Evolutionary conservation across 73 alveolate genomes (phyloP), one percentile per base, ranked within the genome.

Genomic region (Diophrys appendiculata): DNA sequence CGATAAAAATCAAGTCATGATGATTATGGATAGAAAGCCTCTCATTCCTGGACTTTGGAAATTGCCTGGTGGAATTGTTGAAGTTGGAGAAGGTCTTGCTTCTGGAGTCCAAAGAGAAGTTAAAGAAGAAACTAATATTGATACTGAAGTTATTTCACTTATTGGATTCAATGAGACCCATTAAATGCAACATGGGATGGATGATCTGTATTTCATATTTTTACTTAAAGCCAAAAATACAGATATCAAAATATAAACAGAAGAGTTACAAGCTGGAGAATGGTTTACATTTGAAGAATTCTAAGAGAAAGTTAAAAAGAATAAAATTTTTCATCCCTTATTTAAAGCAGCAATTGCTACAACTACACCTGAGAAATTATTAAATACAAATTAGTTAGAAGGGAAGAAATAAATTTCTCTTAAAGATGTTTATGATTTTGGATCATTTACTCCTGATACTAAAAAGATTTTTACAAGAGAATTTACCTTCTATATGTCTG

Each of bases 61-160:
- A 55, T n/a, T 81, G 18, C 90, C 90, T n/a, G 90, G 90, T 2
- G 90, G 90, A 11, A 25, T 81, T 5, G 84, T 60, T 5, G 90
- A 81, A 24, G 8, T 70, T 3, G 90, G 90, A 11, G 90, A 81
- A 65, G 54, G 25, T 29, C 23, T 81, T 23, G 35, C 31, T 29
- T 64, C 18, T 2, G 90, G 75, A 23, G 56, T 78, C 33, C 29
- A 52, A 22, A 81, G 90, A 65, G 90, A 81, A 73, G 90, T 81
- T 14, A 60, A 13, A 8, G 90, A 81, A 65, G 90, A 81, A 30
- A 81, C 90, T 0, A 84, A 84, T 1, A 55, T 81, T 29, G 54
- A 74, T 25, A 69, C 90, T 0, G 69, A 81, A 74, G 29, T 56
- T 31, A 56, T 29, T 24, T 33, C 78, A 1, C 68, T 82, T 2